These are phyloP conservation scores for Neofusicoccum sp. DNA, from an alignment of 2,329 filamentous ascomycete genomes.

Conservation along the genomic window DNA sequence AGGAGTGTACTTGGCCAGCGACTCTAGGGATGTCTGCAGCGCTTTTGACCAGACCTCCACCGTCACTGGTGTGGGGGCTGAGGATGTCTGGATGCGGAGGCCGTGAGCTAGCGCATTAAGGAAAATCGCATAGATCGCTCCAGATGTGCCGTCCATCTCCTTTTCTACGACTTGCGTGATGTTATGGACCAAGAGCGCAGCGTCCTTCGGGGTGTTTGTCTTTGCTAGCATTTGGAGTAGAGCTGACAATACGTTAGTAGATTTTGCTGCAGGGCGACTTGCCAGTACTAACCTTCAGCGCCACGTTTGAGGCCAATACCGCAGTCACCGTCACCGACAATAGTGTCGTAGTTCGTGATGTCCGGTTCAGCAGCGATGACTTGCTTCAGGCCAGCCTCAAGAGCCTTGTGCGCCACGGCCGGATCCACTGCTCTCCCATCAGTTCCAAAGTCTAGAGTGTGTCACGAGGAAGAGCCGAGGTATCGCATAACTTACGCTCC, in stretches of 20 bases:
- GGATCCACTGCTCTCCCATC: slow-evolving; percentile 51
- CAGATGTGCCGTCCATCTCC: slow-evolving; percentile 74
- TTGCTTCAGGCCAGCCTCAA: slow-evolving; percentile 60
- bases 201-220: slow-evolving; percentile 56
- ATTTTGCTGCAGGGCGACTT: not conserved
- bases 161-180: slow-evolving; percentile 68
- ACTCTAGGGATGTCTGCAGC: slow-evolving; percentile 69
- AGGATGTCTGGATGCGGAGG: slow-evolving; percentile 57
- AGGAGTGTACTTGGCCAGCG: slow-evolving; percentile 82
- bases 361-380: slow-evolving; percentile 67
- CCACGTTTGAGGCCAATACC: slow-evolving; percentile 84
- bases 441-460: not conserved
- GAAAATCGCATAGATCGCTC: slow-evolving; percentile 85
- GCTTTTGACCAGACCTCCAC: slow-evolving; percentile 65
- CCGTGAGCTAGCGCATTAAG: slow-evolving; percentile 79
- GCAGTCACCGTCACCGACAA: slow-evolving; percentile 89
- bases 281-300: slow-evolving; percentile 62
- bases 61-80: slow-evolving; percentile 49
- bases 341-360: slow-evolving; percentile 71
- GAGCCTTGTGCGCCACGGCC: slow-evolving; percentile 51
- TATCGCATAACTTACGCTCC: slow-evolving; percentile 42
- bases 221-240: slow-evolving; percentile 47
- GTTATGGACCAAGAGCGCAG: slow-evolving; percentile 60
- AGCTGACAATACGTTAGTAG: slow-evolving; percentile 27
- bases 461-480: not conserved